A percentile compares a stretch with the other conserved stretches of the same genome.
Evolutionary conservation across 495 filamentous ascomycete species (phyloP).

Genomic region (Physcia stellaris): DNA sequence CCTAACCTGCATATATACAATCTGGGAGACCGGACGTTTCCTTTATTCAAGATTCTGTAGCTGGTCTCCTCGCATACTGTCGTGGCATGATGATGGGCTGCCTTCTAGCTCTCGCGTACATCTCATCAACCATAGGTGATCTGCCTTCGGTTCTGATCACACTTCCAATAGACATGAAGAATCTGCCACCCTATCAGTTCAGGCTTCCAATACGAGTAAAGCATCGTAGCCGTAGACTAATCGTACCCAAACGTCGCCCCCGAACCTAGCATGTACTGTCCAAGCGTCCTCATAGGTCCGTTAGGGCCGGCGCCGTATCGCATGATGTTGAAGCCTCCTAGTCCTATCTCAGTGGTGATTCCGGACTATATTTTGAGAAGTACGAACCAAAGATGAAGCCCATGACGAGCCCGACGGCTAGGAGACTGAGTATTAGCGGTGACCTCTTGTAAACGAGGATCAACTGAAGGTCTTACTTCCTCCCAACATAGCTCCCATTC

Average conservation of each 20-base stretch:
- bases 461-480: conserved; percentile 50
- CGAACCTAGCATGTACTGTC: conserved; percentile 96
- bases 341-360: not conserved
- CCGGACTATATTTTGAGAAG: conserved; percentile 2
- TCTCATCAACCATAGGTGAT: conserved; percentile 46
- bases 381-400: conserved; percentile 87
- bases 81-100: conserved; percentile 49
- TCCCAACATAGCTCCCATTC: conserved; percentile 97
- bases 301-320: conserved; percentile 87
- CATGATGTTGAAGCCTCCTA: conserved; percentile 87
- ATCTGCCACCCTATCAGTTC: conserved; percentile 47
- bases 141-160: conserved; percentile 77
- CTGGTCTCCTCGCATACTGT: conserved; percentile 8
- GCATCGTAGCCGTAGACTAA: conserved; percentile 9
- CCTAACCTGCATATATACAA: too few species aligned
- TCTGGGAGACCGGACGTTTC: not conserved
- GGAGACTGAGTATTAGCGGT: conserved; percentile 2
- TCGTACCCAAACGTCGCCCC: conserved; percentile 89
- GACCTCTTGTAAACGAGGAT: conserved; percentile 5
- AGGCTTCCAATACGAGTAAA: too few species aligned
- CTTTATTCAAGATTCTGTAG: conserved; percentile 18
- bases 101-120: conserved; percentile 44
- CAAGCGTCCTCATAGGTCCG: conserved; percentile 80
- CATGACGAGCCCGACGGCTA: conserved; percentile 89
- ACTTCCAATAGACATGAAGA: conserved; percentile 98